Conservation (phyloP, 305 asterid species). For the Vinca major region DNA sequence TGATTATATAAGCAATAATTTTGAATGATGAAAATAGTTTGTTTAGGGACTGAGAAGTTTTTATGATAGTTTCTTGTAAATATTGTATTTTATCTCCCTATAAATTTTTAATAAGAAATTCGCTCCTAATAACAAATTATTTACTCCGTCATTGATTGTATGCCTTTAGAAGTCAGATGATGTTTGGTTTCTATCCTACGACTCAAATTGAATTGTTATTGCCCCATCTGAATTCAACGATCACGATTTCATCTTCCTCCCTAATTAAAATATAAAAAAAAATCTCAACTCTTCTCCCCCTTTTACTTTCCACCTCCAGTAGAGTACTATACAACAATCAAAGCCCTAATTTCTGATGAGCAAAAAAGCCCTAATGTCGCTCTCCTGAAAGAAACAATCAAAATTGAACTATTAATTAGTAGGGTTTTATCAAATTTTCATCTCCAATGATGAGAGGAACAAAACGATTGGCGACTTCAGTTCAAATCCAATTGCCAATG, state of each 20-base stretch:
- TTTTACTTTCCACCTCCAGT: neutral
- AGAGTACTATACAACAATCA: too few relatives aligned
- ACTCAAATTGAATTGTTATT: constrained; percentile 12
- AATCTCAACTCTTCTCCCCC: neutral
- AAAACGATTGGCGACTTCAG: constrained; percentile 60
- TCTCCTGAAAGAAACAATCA: neutral
- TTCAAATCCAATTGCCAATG: constrained; percentile 45
- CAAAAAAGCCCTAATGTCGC: constrained; percentile 27
- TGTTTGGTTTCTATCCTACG: too few relatives aligned
- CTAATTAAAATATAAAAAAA: neutral
- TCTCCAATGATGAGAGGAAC: constrained; percentile 58
- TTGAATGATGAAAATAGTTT: neutral
- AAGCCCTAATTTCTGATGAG: too few relatives aligned
- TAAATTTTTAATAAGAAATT: too few relatives aligned
- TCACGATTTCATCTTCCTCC: constrained; percentile 16
- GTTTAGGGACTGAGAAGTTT: too few relatives aligned
- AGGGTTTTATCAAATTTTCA: neutral
- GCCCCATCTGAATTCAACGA: constrained; percentile 21
- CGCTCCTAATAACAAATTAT: too few relatives aligned
- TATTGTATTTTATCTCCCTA: too few relatives aligned
- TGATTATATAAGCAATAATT: neutral
- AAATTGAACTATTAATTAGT: neutral
- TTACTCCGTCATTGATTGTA: too few relatives aligned
- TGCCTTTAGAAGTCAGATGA: too few relatives aligned
- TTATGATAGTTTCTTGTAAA: too few relatives aligned